Evolutionary conservation across 768 basidiomycete species (phyloP), one percentile per base, ranked within the genome.

Genomic region (Tricholoma bakamatsutake): DNA sequence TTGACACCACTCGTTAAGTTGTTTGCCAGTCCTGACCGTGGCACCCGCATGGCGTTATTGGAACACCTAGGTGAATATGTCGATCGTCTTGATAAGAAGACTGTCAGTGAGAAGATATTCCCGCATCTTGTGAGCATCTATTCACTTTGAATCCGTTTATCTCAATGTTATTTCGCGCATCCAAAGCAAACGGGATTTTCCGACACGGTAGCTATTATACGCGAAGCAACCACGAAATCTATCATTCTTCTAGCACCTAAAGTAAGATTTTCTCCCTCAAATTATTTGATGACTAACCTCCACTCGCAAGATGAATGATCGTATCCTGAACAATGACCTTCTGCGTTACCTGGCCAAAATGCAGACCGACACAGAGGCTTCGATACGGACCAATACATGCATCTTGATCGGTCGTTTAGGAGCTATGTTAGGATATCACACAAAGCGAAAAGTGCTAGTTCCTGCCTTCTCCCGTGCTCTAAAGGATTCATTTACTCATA

Each of bases 381-480:
- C 94, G 5, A 98, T 98, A 62, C 82, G 97, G 46, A 98, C 97
- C 13, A 98, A 98, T 64, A 97, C 97, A 0, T 96, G 93, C 64
- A 98, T 99, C 61, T 82, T 98, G 3, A 84, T 99, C 55, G 96
- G 95, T 15, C 83, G 96, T 6, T 78, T 99, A 5, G 94, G 90
- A 0, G 91, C 92, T 0, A 80, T 82, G 2, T 73, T 99, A 1
- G 90, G 90, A 1, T 82, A 88, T 55, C 87, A 93, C 63, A 97
- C 96, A 3, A 93, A 94, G 67, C 83, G 87, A 61, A 98, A 98
- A 65, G 93, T 99, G n/a, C 82, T 99, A 5, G 91, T 98, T 1
- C 93, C 95, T 3, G 97, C 97, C 4, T 98, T 98, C 69, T 80
- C 88, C 3, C 80, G 93, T 45, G 90, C 92, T 2, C 67, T 98